Conservation (phyloP, 495 filamentous ascomycete genomes). For the Hypomontagnella submonticulosa region DNA sequence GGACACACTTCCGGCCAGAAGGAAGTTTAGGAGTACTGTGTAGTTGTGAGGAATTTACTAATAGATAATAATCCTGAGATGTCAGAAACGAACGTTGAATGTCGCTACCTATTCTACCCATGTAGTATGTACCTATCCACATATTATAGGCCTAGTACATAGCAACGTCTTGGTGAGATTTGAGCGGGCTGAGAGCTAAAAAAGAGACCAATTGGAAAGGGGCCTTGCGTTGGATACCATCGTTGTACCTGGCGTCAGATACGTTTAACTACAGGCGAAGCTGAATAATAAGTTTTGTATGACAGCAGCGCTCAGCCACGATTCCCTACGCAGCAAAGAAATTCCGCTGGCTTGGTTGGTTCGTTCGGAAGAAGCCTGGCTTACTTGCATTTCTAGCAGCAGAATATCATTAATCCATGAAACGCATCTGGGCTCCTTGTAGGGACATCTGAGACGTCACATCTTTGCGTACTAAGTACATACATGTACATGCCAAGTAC, state of each 20-base stretch:
- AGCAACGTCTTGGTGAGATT: conserved; percentile 18
- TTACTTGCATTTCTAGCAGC: background rate
- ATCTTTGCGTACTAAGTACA: conserved; percentile 2
- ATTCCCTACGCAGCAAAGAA: conserved; percentile 14
- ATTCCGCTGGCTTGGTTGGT: conserved; percentile 5
- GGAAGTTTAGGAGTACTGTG: no score
- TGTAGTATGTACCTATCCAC: conserved; percentile 4
- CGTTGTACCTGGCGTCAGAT: background rate
- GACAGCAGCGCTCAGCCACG: conserved; percentile 28
- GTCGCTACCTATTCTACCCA: background rate
- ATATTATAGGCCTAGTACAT: no score
- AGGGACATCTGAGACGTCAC: conserved; percentile 26
- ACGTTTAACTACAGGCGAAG: background rate
- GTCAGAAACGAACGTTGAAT: background rate
- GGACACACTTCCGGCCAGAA: no score
- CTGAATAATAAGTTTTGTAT: background rate
- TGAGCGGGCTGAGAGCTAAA: conserved; percentile 27
- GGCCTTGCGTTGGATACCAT: conserved; percentile 17
- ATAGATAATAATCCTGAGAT: no score
- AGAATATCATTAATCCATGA: conserved; percentile 6
- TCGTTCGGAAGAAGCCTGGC: background rate
- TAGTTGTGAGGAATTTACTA: no score
- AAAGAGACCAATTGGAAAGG: conserved; percentile 29
- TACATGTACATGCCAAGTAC: conserved; percentile 16
- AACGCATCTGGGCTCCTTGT: conserved; percentile 7